Evolutionary conservation across 1,284 basidiomycete species (phyloP), one percentile per base, ranked within the genome.

Genomic region (Ceratobasidium sp.): DNA sequence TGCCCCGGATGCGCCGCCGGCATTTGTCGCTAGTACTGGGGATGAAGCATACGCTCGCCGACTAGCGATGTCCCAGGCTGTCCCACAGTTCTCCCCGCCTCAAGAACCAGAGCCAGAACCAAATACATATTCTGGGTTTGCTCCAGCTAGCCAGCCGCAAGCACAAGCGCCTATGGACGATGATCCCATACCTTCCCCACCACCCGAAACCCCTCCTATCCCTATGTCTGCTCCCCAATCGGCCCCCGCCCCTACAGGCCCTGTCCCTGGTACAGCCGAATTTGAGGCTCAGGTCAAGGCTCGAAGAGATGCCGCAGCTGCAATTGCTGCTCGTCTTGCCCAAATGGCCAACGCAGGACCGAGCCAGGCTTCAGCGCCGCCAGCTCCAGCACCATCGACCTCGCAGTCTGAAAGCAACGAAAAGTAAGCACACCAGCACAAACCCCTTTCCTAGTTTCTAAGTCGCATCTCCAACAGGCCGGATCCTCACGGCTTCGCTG

Each of bases 281-380:
- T 81, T 84, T 14, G 90, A 92, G 76, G 91, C 90, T 22, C 81
- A 82, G 41, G 79, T 89, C 0, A 84, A 86, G 69, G 85, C 84
- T 53, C 91, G 87, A 79, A 88, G 88, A 29, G 90, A 92, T 76
- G 91, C 92, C 14, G 94, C 94, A 0, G 93, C 91, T 36, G 93
- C 91, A 33, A 92, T 96, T 60, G 93, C 94, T 8, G 91, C 92
- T 0, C 89, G 85, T 75, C 83, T 94, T 22, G 89, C 85, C 24
- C 85, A 84, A 14, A 79, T 82, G 15, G 81, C 83, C n/a, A 80
- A 79, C 19, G 76, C 79, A 8, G 54, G 74, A 47, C 41, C 59
- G 24, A 67, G 66, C 56, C 60, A 72, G 41, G 31, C 77, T 7
- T 67, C 76, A 29, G 65, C 75, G 22, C 41, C 76, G 15, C 48